Base-by-base conservation (phyloP, 495 filamentous ascomycete species). In the Aspergillus conjunctus region DNA sequence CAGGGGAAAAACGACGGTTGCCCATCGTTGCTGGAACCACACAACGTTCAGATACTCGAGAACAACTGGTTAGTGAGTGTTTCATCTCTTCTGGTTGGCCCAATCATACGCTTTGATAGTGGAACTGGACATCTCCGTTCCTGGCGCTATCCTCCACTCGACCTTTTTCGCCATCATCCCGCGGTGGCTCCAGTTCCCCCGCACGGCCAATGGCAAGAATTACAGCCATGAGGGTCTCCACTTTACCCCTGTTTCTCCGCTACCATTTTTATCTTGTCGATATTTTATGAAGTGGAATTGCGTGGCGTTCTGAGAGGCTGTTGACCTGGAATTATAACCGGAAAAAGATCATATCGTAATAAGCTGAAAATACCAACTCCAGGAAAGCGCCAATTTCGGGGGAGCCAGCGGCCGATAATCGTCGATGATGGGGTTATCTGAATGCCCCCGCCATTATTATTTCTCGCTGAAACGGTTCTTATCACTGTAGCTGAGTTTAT, bases 71-170 rank as follows among this genome's bases (percentile, higher is more conserved):
- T 58, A 59, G 60, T 26, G 12, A 33, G 10, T 59, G 66, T 68
- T 68, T 68, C 66, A 68, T 20, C 45, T 59, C 31, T 12, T 5
- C 17, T 18, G 7, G 32, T 14, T 12, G 2, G 34, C 14, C 66
- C 60, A 68, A 68, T 60, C 56, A 58, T n/a, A 14, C 21, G 17
- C 15, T 15, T n/a, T 22, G 5, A 12, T 2, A 17, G 20, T 55
- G 60, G 30, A 12, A 8, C 32, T 26, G 6, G n/a, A n/a, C 18
- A 44, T 30, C 48, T 58, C 59, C 59, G 65, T 67, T 58, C 65
- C 61, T 67, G 65, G 60, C 65, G 61, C 65, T 59, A 54, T 48
- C 39, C 15, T 15, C 58, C 58, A 63, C 20, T 63, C 20, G 26
- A 26, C 26, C 12, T 11, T 12, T 32, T 32, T 60, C 20, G 56